phyloP scores from a whole-genome alignment of 176 grass and related monocot genomes.

The Triticum dicoccoides region DNA sequence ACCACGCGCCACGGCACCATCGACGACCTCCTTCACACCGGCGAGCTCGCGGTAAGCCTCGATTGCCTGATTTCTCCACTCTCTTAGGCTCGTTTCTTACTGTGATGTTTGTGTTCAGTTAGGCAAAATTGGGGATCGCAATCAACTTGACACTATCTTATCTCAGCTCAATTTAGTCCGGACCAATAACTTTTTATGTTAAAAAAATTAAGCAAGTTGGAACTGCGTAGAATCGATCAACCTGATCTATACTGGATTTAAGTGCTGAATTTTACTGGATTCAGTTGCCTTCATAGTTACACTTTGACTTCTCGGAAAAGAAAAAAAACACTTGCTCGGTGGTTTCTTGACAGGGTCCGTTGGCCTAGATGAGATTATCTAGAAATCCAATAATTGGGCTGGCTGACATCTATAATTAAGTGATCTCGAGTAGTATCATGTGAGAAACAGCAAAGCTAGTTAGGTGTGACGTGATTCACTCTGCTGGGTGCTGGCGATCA shows the following conservation, averaged over 20 bases:
- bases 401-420: background rate
- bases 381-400: background rate
- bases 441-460: background rate
- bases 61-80: background rate
- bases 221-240: no score
- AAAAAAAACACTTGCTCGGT: background rate
- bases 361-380: background rate
- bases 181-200: no score
- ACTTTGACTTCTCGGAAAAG: no score
- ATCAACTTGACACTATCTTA: no score
- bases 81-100: no score
- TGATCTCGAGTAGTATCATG: background rate
- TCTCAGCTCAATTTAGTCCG: no score
- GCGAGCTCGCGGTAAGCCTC: constrained; percentile 68
- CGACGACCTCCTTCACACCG: constrained; percentile 74
- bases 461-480: background rate
- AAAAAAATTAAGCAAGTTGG: no score
- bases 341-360: background rate
- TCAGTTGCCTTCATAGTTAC: no score
- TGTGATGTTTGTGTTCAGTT: no score
- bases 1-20: constrained; percentile 49
- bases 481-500: background rate
- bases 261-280: no score
- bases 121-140: no score
- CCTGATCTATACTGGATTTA: no score